These are phyloP conservation scores for Saccharum spontaneum DNA, from an alignment of 176 grass and related monocot genomes.

Conservation along the genomic window DNA sequence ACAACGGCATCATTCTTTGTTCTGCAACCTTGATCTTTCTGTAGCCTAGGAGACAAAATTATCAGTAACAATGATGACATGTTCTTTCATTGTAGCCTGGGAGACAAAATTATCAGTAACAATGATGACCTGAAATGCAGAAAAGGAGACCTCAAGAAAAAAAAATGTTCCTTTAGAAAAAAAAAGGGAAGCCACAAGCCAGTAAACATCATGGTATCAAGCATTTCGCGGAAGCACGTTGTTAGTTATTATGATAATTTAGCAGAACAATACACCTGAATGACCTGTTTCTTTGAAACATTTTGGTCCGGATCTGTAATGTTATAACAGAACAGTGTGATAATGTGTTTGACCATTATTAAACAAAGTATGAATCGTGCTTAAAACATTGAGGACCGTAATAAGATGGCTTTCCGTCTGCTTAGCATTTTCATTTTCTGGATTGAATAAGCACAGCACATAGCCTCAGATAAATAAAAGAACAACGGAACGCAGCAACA, in stretches of 20 bases:
- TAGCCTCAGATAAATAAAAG: neutral
- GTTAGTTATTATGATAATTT: neutral
- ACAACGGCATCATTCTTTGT: slow-evolving; percentile 40
- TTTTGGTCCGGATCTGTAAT: neutral
- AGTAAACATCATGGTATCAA: neutral
- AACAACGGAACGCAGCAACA: neutral
- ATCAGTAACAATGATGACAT: neutral
- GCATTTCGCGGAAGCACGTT: neutral
- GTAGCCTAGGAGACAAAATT: slow-evolving; percentile 15
- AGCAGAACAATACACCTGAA: neutral
- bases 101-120: neutral
- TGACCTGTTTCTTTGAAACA: neutral
- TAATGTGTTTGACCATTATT: neutral
- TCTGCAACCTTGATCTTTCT: slow-evolving; percentile 48
- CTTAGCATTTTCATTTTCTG: slow-evolving; percentile 29
- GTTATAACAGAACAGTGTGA: neutral
- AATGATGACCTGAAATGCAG: neutral
- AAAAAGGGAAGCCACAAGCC: neutral
- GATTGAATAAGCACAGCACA: neutral
- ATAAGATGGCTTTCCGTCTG: slow-evolving; percentile 4
- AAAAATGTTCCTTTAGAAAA: neutral
- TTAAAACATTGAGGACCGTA: neutral
- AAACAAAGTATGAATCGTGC: neutral
- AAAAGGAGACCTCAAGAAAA: neutral
- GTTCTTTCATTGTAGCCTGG: slow-evolving; percentile 46